Conservation (phyloP, 495 filamentous ascomycete species). For the Penicillium atrosanguineum region DNA sequence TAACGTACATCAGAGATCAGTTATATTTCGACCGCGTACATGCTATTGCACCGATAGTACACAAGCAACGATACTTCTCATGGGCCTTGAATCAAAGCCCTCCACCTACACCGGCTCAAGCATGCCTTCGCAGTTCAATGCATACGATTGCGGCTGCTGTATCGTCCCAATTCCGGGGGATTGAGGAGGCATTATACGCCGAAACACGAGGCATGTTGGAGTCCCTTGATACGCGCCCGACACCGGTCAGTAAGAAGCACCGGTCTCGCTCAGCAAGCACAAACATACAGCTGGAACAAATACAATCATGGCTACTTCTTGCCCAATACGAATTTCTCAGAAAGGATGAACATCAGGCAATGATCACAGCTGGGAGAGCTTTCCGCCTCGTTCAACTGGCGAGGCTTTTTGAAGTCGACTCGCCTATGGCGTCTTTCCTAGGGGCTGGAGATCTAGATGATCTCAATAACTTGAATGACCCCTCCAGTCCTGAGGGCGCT, state of each 20-base stretch:
- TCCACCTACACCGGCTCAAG: conserved; percentile 36
- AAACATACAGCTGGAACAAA: conserved; percentile 33
- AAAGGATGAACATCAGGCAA: conserved; percentile 44
- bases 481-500: neutral
- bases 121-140: conserved; percentile 55
- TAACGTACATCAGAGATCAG: conserved; percentile 38
- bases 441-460: neutral
- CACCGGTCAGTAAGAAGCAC: conserved; percentile 6
- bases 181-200: conserved; percentile 45
- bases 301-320: conserved; percentile 55
- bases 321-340: conserved; percentile 53
- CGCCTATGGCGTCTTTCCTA: conserved; percentile 10
- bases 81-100: conserved; percentile 32
- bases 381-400: conserved; percentile 53
- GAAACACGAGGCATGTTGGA: conserved; percentile 48
- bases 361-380: conserved; percentile 53
- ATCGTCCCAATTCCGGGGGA: conserved; percentile 50
- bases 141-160: conserved; percentile 52
- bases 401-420: conserved; percentile 50
- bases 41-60: conserved; percentile 51
- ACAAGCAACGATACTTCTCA: conserved; percentile 44
- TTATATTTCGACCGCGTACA: conserved; percentile 60
- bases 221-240: conserved; percentile 9
- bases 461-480: too few species aligned
- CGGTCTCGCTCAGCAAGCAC: neutral